phyloP scores from a whole-genome alignment of 1,284 basidiomycete genomes.

The Cutaneotrichosporon sp. region DNA sequence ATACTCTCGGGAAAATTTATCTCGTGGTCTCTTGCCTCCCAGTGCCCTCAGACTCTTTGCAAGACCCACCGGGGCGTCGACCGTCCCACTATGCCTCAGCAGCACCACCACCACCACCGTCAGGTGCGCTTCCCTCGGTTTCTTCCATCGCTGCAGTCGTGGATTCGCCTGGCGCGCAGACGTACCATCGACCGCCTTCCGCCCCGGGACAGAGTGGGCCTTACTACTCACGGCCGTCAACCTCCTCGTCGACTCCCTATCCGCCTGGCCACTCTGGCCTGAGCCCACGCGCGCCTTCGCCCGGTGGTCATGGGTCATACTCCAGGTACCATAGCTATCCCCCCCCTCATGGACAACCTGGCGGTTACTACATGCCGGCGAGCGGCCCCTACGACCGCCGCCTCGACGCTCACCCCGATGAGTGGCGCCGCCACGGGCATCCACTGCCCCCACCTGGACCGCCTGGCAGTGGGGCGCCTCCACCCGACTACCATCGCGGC shows the following conservation, averaged over 20 bases:
- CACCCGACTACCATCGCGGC: conserved; percentile 3
- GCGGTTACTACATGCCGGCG: neutral
- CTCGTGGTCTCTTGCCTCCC: conserved; percentile 45
- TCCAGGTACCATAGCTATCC: conserved; percentile 4
- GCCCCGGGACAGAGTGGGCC: neutral
- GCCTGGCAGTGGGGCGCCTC: neutral
- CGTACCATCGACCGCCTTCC: neutral
- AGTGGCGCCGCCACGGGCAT: conserved; percentile 8
- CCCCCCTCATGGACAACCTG: neutral
- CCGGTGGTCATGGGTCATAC: neutral
- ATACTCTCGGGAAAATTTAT: conserved; percentile 38
- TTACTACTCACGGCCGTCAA: conserved; percentile 4
- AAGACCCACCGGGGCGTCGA: conserved; percentile 11
- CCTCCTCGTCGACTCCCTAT: conserved; percentile 1
- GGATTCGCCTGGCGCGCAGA: conserved; percentile 8
- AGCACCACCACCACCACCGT: conserved; percentile 10
- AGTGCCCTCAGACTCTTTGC: conserved; percentile 26
- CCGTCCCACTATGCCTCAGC: conserved; percentile 1
- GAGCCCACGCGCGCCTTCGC: conserved; percentile 3
- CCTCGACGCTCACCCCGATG: conserved; percentile 6
- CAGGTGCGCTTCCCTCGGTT: conserved; percentile 22
- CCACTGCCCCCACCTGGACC: conserved; percentile 4
- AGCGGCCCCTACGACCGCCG: conserved; percentile 4
- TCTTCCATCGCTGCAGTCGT: conserved; percentile 23
- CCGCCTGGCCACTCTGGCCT: neutral